Base-by-base conservation (phyloP, 306 rosid species). In the Begonia masoniana region DNA sequence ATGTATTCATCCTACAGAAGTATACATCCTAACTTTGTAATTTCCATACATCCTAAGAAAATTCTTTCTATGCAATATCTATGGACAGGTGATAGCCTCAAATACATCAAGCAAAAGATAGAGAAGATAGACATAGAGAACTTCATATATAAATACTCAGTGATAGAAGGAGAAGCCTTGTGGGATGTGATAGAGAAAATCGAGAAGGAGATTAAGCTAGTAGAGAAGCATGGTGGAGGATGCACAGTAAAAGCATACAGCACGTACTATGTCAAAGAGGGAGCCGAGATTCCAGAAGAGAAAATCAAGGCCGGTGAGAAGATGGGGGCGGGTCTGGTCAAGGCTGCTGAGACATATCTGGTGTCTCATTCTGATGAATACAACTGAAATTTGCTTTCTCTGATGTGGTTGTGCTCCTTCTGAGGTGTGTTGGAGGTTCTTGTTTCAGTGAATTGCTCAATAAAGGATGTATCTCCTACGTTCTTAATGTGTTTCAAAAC, bases 291-390 rank as follows among this genome's bases (percentile, higher is more conserved):
- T n/a, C 19, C 54, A 0, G 68, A 79, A 42, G 79, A 64, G 15
- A 61, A 55, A 0, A 52, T 76, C 36, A 77, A 70, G 61, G 59
- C 16, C 1, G 72, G 72, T n/a, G 73, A 76, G 46, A 74, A 82
- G 41, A 76, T 62, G 62, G 66, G 63, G 7, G 5, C 24, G 2
- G 66, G 57, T 0, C 64, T 76, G 56, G 53, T 72, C 62, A 79
- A 76, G 70, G 75, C 78, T 15, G 5, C 75, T 43, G 84, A 76
- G 68, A 13, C 3, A 42, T 76, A 67, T 60, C 62, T 79, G 62
- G 14, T 53, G 47, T 74, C 61, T 6, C 62, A 79, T 62, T 70
- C 80, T 1, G 43, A 50, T 5, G 48, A 10, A 3, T 43, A 43
- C 48, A 10, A 13, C 12, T 10, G 48, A 43, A 11, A 0, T 43